Base-by-base conservation (phyloP, 208 protist species). In the Trypanosoma vivax region DNA sequence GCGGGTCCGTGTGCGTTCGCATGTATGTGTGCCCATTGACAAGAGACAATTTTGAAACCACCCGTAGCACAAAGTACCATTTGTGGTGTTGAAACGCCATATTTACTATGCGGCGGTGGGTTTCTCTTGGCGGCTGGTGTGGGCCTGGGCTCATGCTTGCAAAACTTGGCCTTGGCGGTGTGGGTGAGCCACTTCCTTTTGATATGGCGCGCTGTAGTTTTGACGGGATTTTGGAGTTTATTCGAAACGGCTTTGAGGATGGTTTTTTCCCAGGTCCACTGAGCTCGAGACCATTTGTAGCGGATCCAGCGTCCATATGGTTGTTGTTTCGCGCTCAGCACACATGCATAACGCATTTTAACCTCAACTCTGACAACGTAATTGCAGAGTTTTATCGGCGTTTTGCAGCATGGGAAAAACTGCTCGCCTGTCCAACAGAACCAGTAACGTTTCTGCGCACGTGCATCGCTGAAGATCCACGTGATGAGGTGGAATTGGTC, bases 101-200 rank as follows among this genome's bases (percentile, higher is more conserved):
- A 25, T 11, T 4, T 16, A 13, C 14, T 1, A 87, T 88, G 80
- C 70, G 80, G 46, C 78, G 82, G 1, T 90, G 74, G 79, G 67
- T 91, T 5, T 94, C 76, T 11, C 58, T 94, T 2, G 87, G 87
- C 25, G 80, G 83, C 7, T 94, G 87, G 87, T 87, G 77, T 41
- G 87, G 83, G 0, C 83, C 80, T 10, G 70, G 78, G 13, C 70
- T 90, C 3, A 83, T 90, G 71, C 73, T 94, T 7, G 58, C 64
- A 31, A 90, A 94, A 51, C 53, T 94, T 2, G 77, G 73, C 0
- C 27, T 91, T 23, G 72, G 61, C 2, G 54, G 61, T 0, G 28
- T 63, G 0, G 48, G 73, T 9, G 79, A 87, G 28, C 41, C 54
- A 2, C 37, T 87, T 21, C 87, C 87, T 0, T 94, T 94, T 54